These are phyloP conservation scores for Trichophyton simii DNA, from an alignment of 2,329 filamentous ascomycete species.

Conservation along the genomic window DNA sequence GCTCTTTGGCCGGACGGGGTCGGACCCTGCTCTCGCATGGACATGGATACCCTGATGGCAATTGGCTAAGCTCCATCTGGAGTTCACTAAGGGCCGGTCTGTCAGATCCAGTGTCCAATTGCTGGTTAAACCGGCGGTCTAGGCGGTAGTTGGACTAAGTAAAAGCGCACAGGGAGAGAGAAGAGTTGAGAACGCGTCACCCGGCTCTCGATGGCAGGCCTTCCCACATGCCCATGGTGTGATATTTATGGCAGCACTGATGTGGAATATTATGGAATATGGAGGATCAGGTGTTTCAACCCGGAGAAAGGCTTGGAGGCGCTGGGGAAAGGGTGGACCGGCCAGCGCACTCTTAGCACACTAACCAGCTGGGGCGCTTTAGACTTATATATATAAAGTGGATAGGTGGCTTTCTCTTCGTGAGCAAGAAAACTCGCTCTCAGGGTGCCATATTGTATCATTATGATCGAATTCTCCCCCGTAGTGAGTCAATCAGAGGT, in stretches of 20 bases:
- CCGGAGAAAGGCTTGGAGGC: neutral
- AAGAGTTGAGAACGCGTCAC: neutral
- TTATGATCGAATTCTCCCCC: too few species aligned
- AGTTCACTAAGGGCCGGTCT: neutral
- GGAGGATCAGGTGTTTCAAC: neutral
- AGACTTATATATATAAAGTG: neutral
- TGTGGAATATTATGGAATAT: neutral
- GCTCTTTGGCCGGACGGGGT: neutral
- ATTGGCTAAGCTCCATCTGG: neutral
- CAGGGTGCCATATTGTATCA: neutral
- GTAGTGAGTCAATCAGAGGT: too few species aligned
- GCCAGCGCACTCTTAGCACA: too few species aligned
- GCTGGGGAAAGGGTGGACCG: neutral
- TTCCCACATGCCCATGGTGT: neutral
- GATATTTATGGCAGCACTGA: neutral
- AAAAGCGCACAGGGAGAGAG: neutral
- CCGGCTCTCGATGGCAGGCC: neutral
- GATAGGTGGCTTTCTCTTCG: neutral
- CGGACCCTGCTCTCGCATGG: neutral
- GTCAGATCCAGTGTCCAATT: neutral
- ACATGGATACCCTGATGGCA: neutral
- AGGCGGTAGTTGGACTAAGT: neutral
- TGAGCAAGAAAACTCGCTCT: neutral
- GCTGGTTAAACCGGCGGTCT: neutral
- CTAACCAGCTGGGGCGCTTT: neutral